Conservation (phyloP, 2,329 filamentous ascomycete genomes). For the Malbranchea cinnamomea region DNA sequence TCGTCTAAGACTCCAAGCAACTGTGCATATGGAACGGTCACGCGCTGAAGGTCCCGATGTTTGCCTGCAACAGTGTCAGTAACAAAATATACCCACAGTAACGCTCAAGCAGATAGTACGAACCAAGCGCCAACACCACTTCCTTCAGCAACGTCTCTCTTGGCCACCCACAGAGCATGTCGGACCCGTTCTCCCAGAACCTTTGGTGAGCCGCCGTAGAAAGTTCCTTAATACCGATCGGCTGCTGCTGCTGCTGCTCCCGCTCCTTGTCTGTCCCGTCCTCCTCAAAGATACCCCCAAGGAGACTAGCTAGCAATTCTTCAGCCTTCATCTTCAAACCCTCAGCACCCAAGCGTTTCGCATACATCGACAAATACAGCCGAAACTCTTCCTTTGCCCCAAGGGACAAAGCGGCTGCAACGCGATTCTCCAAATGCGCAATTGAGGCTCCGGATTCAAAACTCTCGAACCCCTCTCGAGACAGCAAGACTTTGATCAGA, state of each 20-base stretch:
- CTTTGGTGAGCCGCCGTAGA: constrained; percentile 20
- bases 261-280: constrained; percentile 37
- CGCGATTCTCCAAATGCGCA: constrained; percentile 85
- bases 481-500: constrained; percentile 76
- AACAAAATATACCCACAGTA: constrained; percentile 8
- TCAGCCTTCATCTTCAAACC: constrained; percentile 79
- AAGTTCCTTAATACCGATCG: constrained; percentile 5
- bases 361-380: constrained; percentile 94
- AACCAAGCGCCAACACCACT: constrained; percentile 84
- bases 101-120: constrained; percentile 20
- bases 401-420: constrained; percentile 74
- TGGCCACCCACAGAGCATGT: constrained; percentile 80
- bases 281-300: constrained; percentile 53
- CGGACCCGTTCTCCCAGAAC: constrained; percentile 52
- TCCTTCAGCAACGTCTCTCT: constrained; percentile 75
- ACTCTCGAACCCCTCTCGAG: constrained; percentile 77
- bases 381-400: constrained; percentile 85
- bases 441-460: constrained; percentile 87
- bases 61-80: constrained; percentile 50
- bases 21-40: constrained; percentile 89
- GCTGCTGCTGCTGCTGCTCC: constrained; percentile 30
- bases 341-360: constrained; percentile 84
- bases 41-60: constrained; percentile 82
- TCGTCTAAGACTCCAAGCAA: constrained; percentile 45
- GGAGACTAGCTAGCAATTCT: constrained; percentile 68